A percentile compares a stretch with the other conserved stretches of the same genome.
phyloP scores from a whole-genome alignment of 2,329 filamentous ascomycete species.

The Elsinoe australis region DNA sequence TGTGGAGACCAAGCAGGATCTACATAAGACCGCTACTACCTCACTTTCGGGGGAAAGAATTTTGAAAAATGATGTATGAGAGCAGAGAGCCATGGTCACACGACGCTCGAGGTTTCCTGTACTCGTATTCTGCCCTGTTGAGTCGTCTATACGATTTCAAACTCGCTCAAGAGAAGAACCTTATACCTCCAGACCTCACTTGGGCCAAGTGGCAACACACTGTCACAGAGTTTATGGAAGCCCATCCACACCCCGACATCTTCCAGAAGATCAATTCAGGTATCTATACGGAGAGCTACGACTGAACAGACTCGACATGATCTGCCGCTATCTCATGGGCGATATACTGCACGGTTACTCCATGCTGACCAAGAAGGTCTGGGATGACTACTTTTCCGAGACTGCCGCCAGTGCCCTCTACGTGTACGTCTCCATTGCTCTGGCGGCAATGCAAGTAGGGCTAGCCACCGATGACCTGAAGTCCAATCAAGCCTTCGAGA shows the following conservation, averaged over 20 bases:
- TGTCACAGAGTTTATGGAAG: neutral
- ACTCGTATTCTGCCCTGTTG: constrained; percentile 19
- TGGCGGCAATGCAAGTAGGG: constrained; percentile 23
- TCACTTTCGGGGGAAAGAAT: too few species aligned
- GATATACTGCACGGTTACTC: constrained; percentile 17
- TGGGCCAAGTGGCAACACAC: constrained; percentile 20
- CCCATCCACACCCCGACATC: neutral
- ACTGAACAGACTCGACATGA: constrained; percentile 18
- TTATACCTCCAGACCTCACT: constrained; percentile 13
- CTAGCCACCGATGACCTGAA: constrained; percentile 25
- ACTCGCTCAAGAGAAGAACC: constrained; percentile 17
- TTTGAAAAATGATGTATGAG: constrained; percentile 11
- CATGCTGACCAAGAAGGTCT: neutral
- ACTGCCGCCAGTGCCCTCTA: constrained; percentile 17
- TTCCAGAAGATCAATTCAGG: constrained; percentile 15
- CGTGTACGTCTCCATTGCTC: constrained; percentile 12
- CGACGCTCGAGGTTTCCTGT: constrained; percentile 18
- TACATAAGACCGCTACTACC: constrained; percentile 21
- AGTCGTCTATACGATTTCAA: constrained; percentile 19
- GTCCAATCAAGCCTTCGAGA: constrained; percentile 36
- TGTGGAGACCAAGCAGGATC: constrained; percentile 20
- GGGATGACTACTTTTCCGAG: constrained; percentile 16
- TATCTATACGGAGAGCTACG: constrained; percentile 23
- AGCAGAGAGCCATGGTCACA: neutral
- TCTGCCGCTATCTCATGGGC: constrained; percentile 17